These are phyloP conservation scores for Xerocomellus intermedius DNA, from an alignment of 768 basidiomycete species.

Conservation along the genomic window DNA sequence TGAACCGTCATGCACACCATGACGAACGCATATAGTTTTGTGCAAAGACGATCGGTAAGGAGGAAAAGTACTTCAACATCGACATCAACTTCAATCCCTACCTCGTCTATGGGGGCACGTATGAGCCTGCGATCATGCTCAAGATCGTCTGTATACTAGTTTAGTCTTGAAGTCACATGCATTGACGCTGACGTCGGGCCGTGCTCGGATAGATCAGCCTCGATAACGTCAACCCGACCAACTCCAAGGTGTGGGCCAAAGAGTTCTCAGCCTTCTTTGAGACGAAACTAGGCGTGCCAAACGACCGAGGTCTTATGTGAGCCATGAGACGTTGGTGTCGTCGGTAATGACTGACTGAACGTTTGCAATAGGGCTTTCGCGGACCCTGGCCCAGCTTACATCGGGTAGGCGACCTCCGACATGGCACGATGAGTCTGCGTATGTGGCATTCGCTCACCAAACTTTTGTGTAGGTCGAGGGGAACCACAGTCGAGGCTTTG, in stretches of 20 bases:
- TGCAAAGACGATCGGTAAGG: constrained; percentile 53
- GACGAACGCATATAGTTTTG: constrained; percentile 39
- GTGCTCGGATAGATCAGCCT: constrained; percentile 49
- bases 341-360: not conserved
- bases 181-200: not conserved
- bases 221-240: constrained; percentile 47
- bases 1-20: not conserved
- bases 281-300: constrained; percentile 48
- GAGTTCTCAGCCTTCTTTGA: constrained; percentile 54
- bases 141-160: constrained; percentile 53
- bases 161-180: not conserved
- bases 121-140: constrained; percentile 65
- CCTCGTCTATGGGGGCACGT: constrained; percentile 58
- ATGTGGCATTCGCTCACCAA: not conserved
- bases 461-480: constrained; percentile 7
- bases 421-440: not conserved
- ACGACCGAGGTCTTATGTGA: constrained; percentile 62
- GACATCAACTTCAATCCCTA: constrained; percentile 56
- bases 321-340: not conserved
- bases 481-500: constrained; percentile 13
- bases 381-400: constrained; percentile 26
- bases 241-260: constrained; percentile 54
- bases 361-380: constrained; percentile 20
- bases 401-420: constrained; percentile 19
- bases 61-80: constrained; percentile 53